Conservation (phyloP, 768 basidiomycete genomes). For the Leccinum obscurum region DNA sequence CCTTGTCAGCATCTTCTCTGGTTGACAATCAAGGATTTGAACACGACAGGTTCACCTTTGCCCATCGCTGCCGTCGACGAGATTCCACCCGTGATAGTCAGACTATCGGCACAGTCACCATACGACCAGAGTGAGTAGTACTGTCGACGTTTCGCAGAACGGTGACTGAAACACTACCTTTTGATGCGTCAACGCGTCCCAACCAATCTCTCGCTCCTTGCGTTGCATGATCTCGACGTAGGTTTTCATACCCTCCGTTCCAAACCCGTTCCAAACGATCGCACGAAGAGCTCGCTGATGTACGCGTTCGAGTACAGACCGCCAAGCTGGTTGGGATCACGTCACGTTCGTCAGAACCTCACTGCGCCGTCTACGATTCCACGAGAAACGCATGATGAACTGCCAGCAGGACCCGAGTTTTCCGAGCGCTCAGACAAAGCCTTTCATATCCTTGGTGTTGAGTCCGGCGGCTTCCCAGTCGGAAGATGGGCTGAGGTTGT, state of each 20-base stretch:
- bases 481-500: constrained; percentile 93
- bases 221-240: constrained; percentile 95
- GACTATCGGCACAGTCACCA: constrained; percentile 88
- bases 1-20: not conserved
- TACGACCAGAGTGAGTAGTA: constrained; percentile 33
- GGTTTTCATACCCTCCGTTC: constrained; percentile 97
- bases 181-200: constrained; percentile 96
- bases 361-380: not conserved
- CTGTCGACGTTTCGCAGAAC: not conserved
- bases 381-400: constrained; percentile 76
- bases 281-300: constrained; percentile 91
- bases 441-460: constrained; percentile 48
- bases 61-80: constrained; percentile 96
- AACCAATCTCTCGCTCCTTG: constrained; percentile 89
- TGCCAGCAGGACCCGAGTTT: constrained; percentile 92
- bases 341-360: constrained; percentile 1
- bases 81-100: constrained; percentile 90
- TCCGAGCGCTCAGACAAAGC: too few relatives aligned
- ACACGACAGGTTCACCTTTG: constrained; percentile 62
- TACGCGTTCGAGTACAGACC: constrained; percentile 97
- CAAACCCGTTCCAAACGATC: constrained; percentile 51
- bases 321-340: constrained; percentile 60
- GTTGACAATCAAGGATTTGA: not conserved
- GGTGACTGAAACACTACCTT: constrained; percentile 52
- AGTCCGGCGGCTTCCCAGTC: constrained; percentile 95